Evolutionary conservation across 371 early-diverging fungal species (phyloP), one percentile per base, ranked within the genome.

Genomic region (Mucor mucedo): DNA sequence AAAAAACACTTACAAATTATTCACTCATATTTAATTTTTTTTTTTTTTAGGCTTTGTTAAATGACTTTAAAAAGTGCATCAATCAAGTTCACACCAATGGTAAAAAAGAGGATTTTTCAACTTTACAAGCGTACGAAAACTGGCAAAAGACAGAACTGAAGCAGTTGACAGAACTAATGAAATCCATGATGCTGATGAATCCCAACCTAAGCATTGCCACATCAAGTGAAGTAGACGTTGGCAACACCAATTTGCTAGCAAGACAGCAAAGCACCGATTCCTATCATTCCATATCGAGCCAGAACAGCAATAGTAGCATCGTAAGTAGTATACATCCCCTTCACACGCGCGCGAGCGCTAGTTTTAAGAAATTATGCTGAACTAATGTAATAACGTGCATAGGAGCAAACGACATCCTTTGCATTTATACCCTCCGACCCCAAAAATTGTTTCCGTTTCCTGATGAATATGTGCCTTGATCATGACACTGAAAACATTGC

Each of bases 401-500:
- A 28, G 14, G 28, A 28, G 40, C 6, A 28, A 44, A 41, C 58
- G 54, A 70, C 58, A 27, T 48, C 75, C 0, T 84, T 84, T 52
- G 74, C 77, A 0, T 87, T 77, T 58, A 79, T 87, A 60, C 87
- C 87, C 16, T 73, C 76, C 53, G 83, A 84, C 63, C 87, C 87
- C 1, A 75, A 82, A 28, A 75, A 82, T 1, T 84, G 74, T 55
- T 87, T 85, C 65, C 85, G 83, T 32, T 30, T 80, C 4, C 65
- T 85, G 30, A 72, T 87, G 75, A 75, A 79, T 29, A 83, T 82
- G 79, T 87, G 86, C 41, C 72, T 80, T 47, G 84, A 84, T 45
- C 69, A 75, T 7, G 71, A 75, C 16, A 69, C 78, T 11, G 47
- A 47, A 21, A 47, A 47, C 21, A 8, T 47, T 21, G 16, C 47